phyloP scores from a whole-genome alignment of 2,329 filamentous ascomycete genomes.

The Sporothrix sp. region DNA sequence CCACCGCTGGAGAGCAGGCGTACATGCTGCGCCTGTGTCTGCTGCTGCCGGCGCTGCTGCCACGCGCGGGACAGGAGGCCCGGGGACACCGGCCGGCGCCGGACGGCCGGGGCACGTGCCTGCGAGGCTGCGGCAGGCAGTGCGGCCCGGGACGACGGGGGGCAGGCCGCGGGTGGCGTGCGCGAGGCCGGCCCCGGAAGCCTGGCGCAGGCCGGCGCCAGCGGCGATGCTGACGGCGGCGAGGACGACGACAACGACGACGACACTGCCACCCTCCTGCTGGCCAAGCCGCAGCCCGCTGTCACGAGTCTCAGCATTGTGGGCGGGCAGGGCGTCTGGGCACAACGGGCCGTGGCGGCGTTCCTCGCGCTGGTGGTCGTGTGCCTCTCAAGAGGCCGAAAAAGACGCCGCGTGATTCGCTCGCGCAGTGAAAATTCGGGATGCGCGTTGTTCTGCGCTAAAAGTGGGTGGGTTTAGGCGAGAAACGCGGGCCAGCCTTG shows the following conservation, averaged over 20 bases:
- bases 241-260: not conserved
- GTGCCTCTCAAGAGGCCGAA: not conserved
- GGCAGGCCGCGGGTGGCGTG: too few relatives aligned
- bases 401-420: not conserved
- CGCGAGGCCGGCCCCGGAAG: too few relatives aligned
- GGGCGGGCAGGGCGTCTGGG: not conserved
- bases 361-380: not conserved
- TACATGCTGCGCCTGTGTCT: not conserved
- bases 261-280: not conserved
- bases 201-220: not conserved
- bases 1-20: slow-evolving; percentile 1
- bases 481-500: slow-evolving; percentile 1
- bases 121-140: not conserved
- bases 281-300: slow-evolving; percentile 6
- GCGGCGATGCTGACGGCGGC: not conserved
- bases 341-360: not conserved
- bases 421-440: not conserved
- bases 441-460: not conserved
- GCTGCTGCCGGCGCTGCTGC: not conserved
- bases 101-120: not conserved
- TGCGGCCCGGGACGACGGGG: not conserved
- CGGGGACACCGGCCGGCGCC: not conserved
- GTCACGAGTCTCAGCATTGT: slow-evolving; percentile 15
- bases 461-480: not conserved
- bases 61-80: not conserved